Conservation (phyloP, 306 rosid species). For the Styphnolobium japonicum region DNA sequence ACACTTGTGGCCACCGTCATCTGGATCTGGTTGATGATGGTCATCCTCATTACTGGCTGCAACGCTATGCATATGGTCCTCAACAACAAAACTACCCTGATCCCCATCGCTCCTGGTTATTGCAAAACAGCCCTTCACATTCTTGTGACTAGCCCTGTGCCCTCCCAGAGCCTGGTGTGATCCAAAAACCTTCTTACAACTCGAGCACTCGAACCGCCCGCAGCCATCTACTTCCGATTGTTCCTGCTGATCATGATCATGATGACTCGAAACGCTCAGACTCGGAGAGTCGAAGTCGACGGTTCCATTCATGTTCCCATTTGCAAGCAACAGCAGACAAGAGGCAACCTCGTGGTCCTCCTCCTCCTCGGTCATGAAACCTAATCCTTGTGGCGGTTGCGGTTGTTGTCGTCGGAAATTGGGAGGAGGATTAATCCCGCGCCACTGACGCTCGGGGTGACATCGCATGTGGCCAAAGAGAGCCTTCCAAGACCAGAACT, state of each 20-base stretch:
- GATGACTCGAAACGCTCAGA: not conserved
- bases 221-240: not conserved
- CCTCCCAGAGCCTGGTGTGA: conserved; percentile 85
- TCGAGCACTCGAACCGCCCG: conserved; percentile 54
- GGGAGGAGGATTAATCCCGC: conserved; percentile 74
- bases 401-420: conserved; percentile 2
- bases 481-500: conserved; percentile 85
- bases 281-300: not conserved
- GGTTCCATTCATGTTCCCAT: not conserved
- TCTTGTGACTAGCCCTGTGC: conserved; percentile 76
- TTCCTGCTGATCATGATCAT: too few relatives aligned
- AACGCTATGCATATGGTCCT: not conserved
- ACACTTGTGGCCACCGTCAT: conserved; percentile 36
- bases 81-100: not conserved
- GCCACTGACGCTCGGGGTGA: conserved; percentile 90
- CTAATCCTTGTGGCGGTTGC: not conserved
- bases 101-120: conserved; percentile 25
- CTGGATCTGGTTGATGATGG: not conserved
- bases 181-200: conserved; percentile 79
- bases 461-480: conserved; percentile 92
- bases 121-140: conserved; percentile 70
- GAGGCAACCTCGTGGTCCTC: conserved; percentile 68
- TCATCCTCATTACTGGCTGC: not conserved
- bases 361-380: conserved; percentile 38
- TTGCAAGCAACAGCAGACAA: conserved; percentile 54